A percentile compares a stretch with the other conserved stretches of the same genome.
These are phyloP conservation scores for Golubevia sp. DNA, from an alignment of 1,284 basidiomycete genomes.

Conservation along the genomic window DNA sequence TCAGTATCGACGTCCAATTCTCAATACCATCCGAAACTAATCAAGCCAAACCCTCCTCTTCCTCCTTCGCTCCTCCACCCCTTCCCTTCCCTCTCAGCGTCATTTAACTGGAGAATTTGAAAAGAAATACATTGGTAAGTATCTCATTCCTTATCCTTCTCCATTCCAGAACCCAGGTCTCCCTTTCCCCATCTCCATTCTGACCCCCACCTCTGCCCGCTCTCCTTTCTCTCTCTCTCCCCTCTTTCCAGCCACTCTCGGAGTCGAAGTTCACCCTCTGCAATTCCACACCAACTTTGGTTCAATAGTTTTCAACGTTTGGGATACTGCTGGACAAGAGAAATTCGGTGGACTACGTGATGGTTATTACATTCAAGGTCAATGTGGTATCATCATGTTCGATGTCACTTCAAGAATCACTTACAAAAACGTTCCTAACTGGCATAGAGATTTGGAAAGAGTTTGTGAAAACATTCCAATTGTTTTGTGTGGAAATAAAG, in stretches of 20 bases:
- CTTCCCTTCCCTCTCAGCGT: neutral
- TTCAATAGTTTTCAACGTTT: slow-evolving; percentile 98
- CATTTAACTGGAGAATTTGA: slow-evolving; percentile 79
- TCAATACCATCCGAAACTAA: neutral
- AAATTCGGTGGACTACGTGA: slow-evolving; percentile 98
- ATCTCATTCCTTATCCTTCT: neutral
- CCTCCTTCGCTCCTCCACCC: slow-evolving; percentile 7
- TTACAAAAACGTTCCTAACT: slow-evolving; percentile 99
- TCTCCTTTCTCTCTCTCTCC: neutral
- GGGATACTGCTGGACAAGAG: slow-evolving; percentile 99
- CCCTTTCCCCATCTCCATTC: neutral
- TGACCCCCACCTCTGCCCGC: neutral
- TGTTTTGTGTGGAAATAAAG: slow-evolving; percentile 99
- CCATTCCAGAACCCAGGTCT: neutral
- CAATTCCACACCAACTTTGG: slow-evolving; percentile 97
- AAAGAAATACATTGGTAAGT: slow-evolving; percentile 98
- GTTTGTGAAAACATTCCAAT: slow-evolving; percentile 99
- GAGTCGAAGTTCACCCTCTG: slow-evolving; percentile 98
- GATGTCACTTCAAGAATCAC: slow-evolving; percentile 99
- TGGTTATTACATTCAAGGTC: slow-evolving; percentile 98
- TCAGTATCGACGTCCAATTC: too few relatives aligned
- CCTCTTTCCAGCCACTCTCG: slow-evolving; percentile 79
- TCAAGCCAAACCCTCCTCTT: neutral
- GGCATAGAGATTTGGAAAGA: slow-evolving; percentile 99
- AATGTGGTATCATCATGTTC: slow-evolving; percentile 99